Evolutionary conservation across 2,329 filamentous ascomycete genomes (phyloP), one percentile per base, ranked within the genome.

Genomic region (Ophiostoma perfectum): DNA sequence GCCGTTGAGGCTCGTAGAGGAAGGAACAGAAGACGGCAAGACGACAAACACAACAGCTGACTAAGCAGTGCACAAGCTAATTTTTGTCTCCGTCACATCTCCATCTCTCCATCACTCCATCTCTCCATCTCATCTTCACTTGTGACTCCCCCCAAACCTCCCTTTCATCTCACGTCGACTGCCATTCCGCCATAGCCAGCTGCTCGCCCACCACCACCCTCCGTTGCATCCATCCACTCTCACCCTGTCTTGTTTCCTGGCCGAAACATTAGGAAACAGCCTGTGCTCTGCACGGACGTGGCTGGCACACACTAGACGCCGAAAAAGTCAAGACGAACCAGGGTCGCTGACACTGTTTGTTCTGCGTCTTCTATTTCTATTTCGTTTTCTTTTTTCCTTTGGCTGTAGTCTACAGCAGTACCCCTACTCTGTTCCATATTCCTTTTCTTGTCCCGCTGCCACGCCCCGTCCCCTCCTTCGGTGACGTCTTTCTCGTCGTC

Each of bases 241-340:
- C 45, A 49, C 2, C 45, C 45, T 38, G 16, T 12, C 62, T 62
- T 58, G 38, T 49, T 64, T 69, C 44, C 65, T 66, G 58, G 64
- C 68, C 68, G 68, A 70, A 70, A 68, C 66, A 70, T 66, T 52
- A 64, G 47, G 44, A 55, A 68, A 66, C 52, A 70, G 45, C 39
- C 39, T 49, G 18, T 47, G 62, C 18, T 42, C 66, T 66, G 52
- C 65, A 67, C 65, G 63, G 65, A 67, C 68, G 44, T 47, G 45
- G 55, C 47, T 64, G 62, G 45, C 60, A 63, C 18, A 36, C 64
- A 62, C 64, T 55, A 66, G 18, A 64, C 52, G 55, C 47, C 60
- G 14, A 47, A 47, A 66, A 62, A 66, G 45, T 64, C 58, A 41
- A 49, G 68, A 66, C 68, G 58, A 68, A 64, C 68, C 55, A 55